These are phyloP conservation scores for Chaetothyriales sp. DNA, from an alignment of 2,329 filamentous ascomycete species.

Conservation along the genomic window DNA sequence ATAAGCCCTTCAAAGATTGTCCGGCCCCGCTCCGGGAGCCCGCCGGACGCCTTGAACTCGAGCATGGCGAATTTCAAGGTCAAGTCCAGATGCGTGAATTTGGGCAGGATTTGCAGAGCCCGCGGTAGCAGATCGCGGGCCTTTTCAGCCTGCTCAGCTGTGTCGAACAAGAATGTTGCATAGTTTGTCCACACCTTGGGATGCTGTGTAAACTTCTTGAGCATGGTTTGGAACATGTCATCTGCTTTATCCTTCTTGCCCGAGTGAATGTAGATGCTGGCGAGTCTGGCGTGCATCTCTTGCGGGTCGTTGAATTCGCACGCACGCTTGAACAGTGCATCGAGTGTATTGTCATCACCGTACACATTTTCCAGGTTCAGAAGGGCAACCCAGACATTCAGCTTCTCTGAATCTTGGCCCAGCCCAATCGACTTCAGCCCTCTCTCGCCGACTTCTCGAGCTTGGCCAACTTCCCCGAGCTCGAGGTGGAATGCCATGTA, in stretches of 20 bases:
- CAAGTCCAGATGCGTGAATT: slow-evolving; percentile 55
- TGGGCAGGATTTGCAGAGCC: slow-evolving; percentile 68
- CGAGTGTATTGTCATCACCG: slow-evolving; percentile 66
- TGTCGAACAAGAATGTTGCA: slow-evolving; percentile 78
- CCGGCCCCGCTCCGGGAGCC: slow-evolving; percentile 77
- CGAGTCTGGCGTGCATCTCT: slow-evolving; percentile 76
- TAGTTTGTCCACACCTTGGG: slow-evolving; percentile 87
- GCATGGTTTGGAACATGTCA: slow-evolving; percentile 67
- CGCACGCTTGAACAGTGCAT: slow-evolving; percentile 78
- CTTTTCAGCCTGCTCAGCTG: slow-evolving; percentile 53
- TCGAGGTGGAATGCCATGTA: slow-evolving; percentile 99
- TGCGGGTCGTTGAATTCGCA: slow-evolving; percentile 88
- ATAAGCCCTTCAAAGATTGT: slow-evolving; percentile 89
- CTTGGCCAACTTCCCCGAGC: slow-evolving; percentile 75
- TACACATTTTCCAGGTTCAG: slow-evolving; percentile 91
- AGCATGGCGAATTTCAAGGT: slow-evolving; percentile 81
- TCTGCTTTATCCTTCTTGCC: slow-evolving; percentile 78
- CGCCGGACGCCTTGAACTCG: slow-evolving; percentile 73
- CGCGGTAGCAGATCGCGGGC: slow-evolving; percentile 67
- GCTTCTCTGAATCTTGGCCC: slow-evolving; percentile 78
- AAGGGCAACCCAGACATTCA: slow-evolving; percentile 89
- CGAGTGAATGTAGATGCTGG: slow-evolving; percentile 89
- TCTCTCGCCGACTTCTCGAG: slow-evolving; percentile 77
- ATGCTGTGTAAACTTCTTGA: slow-evolving; percentile 73
- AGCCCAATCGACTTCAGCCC: slow-evolving; percentile 85